phyloP scores from a whole-genome alignment of 129 eudicot species.

The Arctium lappa region DNA sequence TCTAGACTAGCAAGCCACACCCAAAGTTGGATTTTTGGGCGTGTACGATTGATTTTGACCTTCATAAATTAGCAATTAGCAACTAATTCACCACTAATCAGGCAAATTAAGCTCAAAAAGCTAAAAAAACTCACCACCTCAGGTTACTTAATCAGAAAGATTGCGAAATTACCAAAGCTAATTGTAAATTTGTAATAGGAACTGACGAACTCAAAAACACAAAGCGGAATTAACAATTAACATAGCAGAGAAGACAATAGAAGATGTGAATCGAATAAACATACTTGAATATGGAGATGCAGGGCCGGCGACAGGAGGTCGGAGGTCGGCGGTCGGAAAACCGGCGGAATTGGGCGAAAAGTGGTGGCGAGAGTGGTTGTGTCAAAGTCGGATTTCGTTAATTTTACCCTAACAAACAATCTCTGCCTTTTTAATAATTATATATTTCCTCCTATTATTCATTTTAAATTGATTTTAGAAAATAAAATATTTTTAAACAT shows the following conservation, averaged over 20 bases:
- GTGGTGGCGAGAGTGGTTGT: not conserved
- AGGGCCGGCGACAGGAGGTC: not conserved
- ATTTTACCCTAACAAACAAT: slow-evolving; percentile 24
- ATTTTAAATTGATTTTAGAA: too few species aligned
- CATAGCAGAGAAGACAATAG: not conserved
- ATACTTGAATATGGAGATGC: slow-evolving; percentile 13
- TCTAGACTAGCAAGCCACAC: not conserved
- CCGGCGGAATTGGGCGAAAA: slow-evolving; percentile 15
- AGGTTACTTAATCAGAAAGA: not conserved
- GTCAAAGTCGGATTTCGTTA: not conserved
- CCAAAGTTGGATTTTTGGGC: not conserved
- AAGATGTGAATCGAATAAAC: slow-evolving; percentile 16
- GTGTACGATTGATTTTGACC: not conserved
- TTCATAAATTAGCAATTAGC: slow-evolving; percentile 5
- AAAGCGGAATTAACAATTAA: not conserved
- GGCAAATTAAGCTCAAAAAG: not conserved
- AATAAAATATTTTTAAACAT: too few species aligned
- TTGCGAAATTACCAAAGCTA: not conserved
- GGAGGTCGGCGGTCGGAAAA: slow-evolving; percentile 2
- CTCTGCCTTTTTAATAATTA: not conserved
- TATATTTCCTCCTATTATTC: too few species aligned
- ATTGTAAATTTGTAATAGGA: not conserved
- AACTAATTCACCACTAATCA: not conserved
- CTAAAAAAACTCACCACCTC: not conserved
- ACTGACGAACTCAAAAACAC: not conserved